Conservation (phyloP, 1,284 basidiomycete genomes). For the Serendipita sp. region DNA sequence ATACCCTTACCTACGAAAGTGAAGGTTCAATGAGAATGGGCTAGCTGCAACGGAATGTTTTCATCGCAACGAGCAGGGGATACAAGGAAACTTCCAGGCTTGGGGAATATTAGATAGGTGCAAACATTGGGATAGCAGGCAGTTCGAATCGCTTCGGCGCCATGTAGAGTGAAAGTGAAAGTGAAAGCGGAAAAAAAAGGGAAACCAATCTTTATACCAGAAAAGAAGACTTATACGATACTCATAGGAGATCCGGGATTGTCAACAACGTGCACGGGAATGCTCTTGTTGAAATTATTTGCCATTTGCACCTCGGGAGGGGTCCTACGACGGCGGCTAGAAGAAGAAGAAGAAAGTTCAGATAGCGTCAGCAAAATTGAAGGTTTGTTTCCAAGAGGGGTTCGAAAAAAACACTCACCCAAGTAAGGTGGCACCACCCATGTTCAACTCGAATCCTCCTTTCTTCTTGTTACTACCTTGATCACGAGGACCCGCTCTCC, state of each 20-base stretch:
- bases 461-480: slow-evolving; percentile 19
- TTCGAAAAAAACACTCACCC: slow-evolving; percentile 25
- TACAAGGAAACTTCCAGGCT: too few relatives aligned
- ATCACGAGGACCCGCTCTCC: slow-evolving; percentile 66
- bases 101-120: too few relatives aligned
- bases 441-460: slow-evolving; percentile 65
- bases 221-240: not conserved
- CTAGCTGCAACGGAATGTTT: too few relatives aligned
- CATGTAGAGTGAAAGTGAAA: too few relatives aligned
- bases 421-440: slow-evolving; percentile 72
- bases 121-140: too few relatives aligned
- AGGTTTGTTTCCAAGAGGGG: too few relatives aligned
- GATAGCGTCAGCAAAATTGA: not conserved
- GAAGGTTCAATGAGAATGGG: too few relatives aligned
- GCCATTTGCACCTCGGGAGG: slow-evolving; percentile 4
- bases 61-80: too few relatives aligned
- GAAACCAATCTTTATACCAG: too few relatives aligned
- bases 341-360: not conserved
- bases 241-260: not conserved
- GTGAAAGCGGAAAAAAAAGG: too few relatives aligned
- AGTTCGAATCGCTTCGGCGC: too few relatives aligned
- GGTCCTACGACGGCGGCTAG: not conserved
- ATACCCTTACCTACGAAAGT: too few relatives aligned
- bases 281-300: not conserved
- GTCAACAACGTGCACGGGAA: not conserved